Evolutionary conservation across 805 yeast genomes (phyloP), one percentile per base, ranked within the genome.

Genomic region (Priceomyces carsonii): DNA sequence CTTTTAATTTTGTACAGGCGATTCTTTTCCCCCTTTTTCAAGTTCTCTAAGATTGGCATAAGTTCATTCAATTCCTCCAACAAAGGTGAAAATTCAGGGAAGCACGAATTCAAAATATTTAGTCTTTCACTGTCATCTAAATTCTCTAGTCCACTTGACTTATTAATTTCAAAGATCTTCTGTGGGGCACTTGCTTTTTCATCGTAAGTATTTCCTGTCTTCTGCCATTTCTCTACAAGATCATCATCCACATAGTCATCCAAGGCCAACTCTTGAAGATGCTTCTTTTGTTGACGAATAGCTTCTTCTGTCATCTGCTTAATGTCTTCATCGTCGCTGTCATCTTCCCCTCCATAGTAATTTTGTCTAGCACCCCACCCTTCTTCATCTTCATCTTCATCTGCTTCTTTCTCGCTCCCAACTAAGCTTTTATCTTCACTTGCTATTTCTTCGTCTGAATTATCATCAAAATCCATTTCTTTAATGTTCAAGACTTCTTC

Each of bases 241-340:
- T 81, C 90, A 38, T 87, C 95, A 44, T 87, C 93, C 48, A 67
- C 47, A 38, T 56, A 68, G 40, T 68, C 73, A 36, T 63, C 85
- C 75, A 84, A 80, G 30, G 79, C 77, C 48, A 90, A 68, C 29
- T 84, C 95, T 45, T 79, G 79, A 39, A 87, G 62, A 57, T 89
- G 71, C 42, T 60, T 61, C 65, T 84, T 85, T 62, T 90, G 97
- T 47, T 87, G 80, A 53, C 88, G 79, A 32, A 86, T 53, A 0
- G 98, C 98, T 61, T 93, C 97, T 48, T 79, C 80, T 39, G 91
- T 93, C 62, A 89, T 81, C 43, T 77, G 80, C 43, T 78, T 80
- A 4, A 87, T 85, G 20, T 79, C 81, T 35, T 80, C 95, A 20
- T 82, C 91, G 44, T 85, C 95, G 58, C 72, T 86, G 46, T 63